These are phyloP conservation scores for Mycena chlorophos DNA, from an alignment of 768 basidiomycete genomes.

Conservation along the genomic window DNA sequence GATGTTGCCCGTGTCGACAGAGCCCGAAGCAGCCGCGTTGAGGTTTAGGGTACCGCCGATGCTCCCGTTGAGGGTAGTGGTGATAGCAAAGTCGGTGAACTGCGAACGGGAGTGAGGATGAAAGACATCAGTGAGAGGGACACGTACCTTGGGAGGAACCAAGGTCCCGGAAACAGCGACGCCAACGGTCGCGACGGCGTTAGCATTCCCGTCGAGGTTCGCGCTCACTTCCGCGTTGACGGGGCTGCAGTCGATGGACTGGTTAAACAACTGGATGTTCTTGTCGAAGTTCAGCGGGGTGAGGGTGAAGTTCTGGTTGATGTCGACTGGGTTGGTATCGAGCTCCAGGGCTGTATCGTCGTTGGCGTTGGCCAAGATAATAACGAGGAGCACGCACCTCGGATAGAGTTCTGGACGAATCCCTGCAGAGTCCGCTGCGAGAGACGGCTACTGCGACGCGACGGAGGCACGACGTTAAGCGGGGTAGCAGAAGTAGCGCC, in stretches of 20 bases:
- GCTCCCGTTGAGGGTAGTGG: slow-evolving; percentile 8
- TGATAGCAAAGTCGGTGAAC: slow-evolving; percentile 7
- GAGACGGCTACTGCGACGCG: neutral
- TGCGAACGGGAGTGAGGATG: slow-evolving; percentile 15
- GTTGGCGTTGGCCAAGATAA: neutral
- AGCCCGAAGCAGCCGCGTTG: neutral
- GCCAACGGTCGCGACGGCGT: slow-evolving; percentile 38
- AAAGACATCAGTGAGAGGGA: neutral
- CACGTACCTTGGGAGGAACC: slow-evolving; percentile 37
- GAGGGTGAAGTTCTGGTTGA: neutral
- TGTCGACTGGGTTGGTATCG: neutral
- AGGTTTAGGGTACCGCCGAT: too few relatives aligned
- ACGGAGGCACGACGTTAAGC: neutral
- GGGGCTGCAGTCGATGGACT: neutral
- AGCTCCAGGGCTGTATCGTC: neutral
- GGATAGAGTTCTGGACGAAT: neutral
- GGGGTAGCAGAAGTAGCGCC: neutral
- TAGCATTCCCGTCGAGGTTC: slow-evolving; percentile 33
- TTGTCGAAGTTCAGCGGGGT: neutral
- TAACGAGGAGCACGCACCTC: neutral
- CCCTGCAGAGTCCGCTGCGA: neutral
- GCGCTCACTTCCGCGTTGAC: slow-evolving; percentile 23
- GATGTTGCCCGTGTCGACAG: neutral
- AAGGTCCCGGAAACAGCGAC: slow-evolving; percentile 46
- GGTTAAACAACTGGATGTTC: neutral